Evolutionary conservation across 768 basidiomycete species (phyloP), one percentile per base, ranked within the genome.

Genomic region (Pulveroboletus sp.): DNA sequence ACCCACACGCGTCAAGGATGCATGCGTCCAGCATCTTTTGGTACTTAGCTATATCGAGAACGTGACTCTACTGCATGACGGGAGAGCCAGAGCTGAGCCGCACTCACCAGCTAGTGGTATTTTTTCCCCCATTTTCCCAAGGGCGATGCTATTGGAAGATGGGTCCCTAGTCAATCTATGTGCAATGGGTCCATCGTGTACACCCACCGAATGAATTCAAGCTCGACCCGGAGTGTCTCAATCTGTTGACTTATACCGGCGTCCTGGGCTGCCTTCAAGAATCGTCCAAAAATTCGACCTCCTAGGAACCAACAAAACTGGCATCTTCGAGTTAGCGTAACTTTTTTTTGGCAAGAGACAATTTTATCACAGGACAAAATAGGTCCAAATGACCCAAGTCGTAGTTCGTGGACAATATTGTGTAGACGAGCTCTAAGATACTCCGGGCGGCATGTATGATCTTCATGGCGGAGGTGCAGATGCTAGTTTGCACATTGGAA

Each of bases 231-330:
- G 8, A 89, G 63, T 12, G 77, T 81, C 2, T 75, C 59, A n/a
- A 78, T 72, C 61, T 85, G 83, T 26, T 82, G 81, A 22, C 70
- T 58, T 49, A 76, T 76, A 17, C 79, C 76, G 5, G 74, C 75
- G 30, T 85, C 78, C 27, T 80, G 71, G 4, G 85, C 81, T 27
- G 80, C 82, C 53, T 80, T 78, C 29, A 86, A 65, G 63, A 87
- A 87, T 13, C 83, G 76, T 16, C 80, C 76, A 19, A 89, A 73
- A 11, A 85, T 82, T 24, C 83, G 73, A 3, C 85, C 86, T 38
- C 76, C 78, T 43, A 76, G 71, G 61, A 85, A 88, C 85, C 85
- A 91, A 56, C 76, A 78, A 55, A 83, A 81, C 82, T 85, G 47
- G 24, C 27, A 26, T 34, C 17, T 43, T 47, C 17, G 19, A 48